Evolutionary conservation across 257 asterid species (phyloP).

Genomic region (Ocimum tenuiflorum): DNA sequence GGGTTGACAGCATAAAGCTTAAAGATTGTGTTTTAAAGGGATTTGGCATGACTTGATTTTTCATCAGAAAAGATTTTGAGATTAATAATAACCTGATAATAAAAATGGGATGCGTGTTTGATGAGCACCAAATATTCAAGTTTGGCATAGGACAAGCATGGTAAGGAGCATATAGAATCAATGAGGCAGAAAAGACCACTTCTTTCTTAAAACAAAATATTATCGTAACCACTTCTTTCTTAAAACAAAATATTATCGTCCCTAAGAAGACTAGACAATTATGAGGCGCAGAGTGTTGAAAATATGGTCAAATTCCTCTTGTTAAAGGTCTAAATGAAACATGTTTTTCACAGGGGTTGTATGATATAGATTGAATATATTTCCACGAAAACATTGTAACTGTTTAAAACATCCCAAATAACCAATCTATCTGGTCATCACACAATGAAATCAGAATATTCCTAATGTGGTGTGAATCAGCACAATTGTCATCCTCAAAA

Average conservation of each 20-base stretch:
- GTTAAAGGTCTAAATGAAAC: conserved; percentile 1
- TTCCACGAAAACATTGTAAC: not conserved
- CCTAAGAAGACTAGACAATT: not conserved
- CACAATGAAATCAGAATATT: not conserved
- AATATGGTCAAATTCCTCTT: not conserved
- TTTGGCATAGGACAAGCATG: not conserved
- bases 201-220: not conserved
- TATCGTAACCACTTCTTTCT: too few relatives aligned
- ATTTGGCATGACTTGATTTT: not conserved
- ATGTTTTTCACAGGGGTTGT: not conserved
- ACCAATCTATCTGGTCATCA: not conserved
- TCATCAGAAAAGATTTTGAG: not conserved
- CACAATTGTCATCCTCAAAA: not conserved
- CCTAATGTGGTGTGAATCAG: not conserved
- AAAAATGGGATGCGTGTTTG: not conserved
- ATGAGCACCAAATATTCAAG: not conserved
- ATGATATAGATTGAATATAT: not conserved
- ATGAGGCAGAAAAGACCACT: not conserved
- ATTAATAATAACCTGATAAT: not conserved
- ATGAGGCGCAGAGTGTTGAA: not conserved
- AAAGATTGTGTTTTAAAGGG: not conserved
- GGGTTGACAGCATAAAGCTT: not conserved
- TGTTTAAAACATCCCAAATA: not conserved
- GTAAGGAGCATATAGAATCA: not conserved
- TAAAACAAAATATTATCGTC: too few relatives aligned